A percentile compares a stretch with the other conserved stretches of the same genome.
phyloP scores from a whole-genome alignment of 2,329 filamentous ascomycete species.

The Cladophialophora psammophila region DNA sequence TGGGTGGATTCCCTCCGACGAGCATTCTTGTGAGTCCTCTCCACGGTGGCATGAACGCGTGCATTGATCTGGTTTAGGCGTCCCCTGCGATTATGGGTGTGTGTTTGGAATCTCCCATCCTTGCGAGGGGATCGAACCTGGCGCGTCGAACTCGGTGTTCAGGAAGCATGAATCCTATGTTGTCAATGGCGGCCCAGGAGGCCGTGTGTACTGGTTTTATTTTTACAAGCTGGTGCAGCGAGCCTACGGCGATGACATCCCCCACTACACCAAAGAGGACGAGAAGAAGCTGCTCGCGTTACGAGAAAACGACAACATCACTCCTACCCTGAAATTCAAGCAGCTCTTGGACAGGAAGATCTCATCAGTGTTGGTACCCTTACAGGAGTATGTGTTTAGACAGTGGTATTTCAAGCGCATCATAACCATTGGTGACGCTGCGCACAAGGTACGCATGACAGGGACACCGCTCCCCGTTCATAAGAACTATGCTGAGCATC shows the following conservation, averaged over 20 bases:
- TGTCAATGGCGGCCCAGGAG: constrained; percentile 20
- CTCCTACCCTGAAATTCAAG: constrained; percentile 44
- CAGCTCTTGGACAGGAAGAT: constrained; percentile 46
- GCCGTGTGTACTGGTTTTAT: constrained; percentile 43
- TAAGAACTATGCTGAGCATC: no score
- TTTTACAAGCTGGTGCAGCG: constrained; percentile 41
- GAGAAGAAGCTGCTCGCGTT: constrained; percentile 42
- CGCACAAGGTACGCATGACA: constrained; percentile 52
- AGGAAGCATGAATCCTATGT: constrained; percentile 37
- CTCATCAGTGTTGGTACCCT: constrained; percentile 40
- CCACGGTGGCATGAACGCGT: no score
- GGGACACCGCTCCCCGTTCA: no score
- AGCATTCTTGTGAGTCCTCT: constrained; percentile 8
- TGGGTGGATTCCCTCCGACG: constrained; percentile 5
- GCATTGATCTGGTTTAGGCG: no score
- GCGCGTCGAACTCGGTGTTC: constrained; percentile 24
- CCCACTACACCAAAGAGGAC: constrained; percentile 46
- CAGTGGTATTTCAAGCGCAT: constrained; percentile 52
- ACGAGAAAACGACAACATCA: constrained; percentile 43
- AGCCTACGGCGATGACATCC: constrained; percentile 40
- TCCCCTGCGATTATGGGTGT: constrained; percentile 37
- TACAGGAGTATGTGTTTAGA: constrained; percentile 51
- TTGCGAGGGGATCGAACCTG: constrained; percentile 20
- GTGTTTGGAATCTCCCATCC: constrained; percentile 40
- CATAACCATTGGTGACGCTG: constrained; percentile 52